phyloP scores from a whole-genome alignment of 768 basidiomycete species.

The Exidia glandulosa region DNA sequence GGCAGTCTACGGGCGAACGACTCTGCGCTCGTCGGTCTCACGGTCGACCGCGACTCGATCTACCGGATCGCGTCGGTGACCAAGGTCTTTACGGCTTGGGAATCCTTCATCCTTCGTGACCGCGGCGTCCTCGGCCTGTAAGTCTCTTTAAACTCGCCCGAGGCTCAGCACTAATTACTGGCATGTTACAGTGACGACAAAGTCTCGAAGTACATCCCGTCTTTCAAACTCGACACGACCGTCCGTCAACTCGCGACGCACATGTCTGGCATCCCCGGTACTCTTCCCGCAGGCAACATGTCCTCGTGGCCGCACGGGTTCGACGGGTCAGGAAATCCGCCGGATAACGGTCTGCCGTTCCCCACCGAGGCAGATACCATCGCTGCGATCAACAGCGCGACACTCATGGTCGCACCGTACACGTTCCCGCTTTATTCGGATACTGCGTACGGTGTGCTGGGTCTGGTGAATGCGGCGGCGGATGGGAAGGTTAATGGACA shows the following conservation, averaged over 20 bases:
- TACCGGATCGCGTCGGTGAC: constrained; percentile 43
- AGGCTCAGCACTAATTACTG: too few species aligned
- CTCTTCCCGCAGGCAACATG: constrained; percentile 27
- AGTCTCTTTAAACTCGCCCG: too few species aligned
- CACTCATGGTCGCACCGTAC: constrained; percentile 33
- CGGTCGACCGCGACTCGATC: constrained; percentile 31
- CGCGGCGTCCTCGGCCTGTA: constrained; percentile 28
- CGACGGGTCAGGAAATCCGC: constrained; percentile 18
- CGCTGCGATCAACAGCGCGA: constrained; percentile 24
- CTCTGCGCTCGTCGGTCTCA: constrained; percentile 13
- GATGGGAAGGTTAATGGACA: too few species aligned
- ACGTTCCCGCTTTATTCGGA: constrained; percentile 33
- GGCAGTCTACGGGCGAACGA: constrained; percentile 36
- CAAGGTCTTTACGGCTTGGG: constrained; percentile 39
- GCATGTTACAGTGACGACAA: constrained; percentile 38
- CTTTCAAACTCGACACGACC: constrained; percentile 26
- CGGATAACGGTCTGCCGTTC: constrained; percentile 19
- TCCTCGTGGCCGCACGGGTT: constrained; percentile 30
- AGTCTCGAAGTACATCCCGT: constrained; percentile 32
- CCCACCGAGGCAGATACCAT: constrained; percentile 24
- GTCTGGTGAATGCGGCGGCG: too few species aligned
- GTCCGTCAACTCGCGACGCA: too few species aligned
- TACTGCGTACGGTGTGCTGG: constrained; percentile 26
- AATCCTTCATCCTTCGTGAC: constrained; percentile 38
- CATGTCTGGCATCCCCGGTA: constrained; percentile 23